Base-by-base conservation (phyloP, 192 early-diverging fungal genomes). In the Entomortierella parvispora region DNA sequence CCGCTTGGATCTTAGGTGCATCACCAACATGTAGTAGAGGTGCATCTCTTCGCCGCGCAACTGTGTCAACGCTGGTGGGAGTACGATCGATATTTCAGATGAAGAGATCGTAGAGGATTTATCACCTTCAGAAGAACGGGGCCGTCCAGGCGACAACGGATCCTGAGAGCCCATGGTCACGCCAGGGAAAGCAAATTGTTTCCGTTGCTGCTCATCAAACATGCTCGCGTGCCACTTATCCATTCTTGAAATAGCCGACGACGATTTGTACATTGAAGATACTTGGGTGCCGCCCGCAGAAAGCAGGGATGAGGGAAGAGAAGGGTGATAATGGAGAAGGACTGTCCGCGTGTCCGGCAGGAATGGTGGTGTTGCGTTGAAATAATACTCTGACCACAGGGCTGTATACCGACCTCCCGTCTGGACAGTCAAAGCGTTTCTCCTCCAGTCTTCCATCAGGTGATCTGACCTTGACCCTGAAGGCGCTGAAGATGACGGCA, bases 361-460 rank as follows among this genome's bases (percentile, higher is more conserved):
- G 53, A 33, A 77, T 17, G 20, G 18, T 0, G 65, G 59, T 0
- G 66, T 63, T 0, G 61, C 44, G 15, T 77, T 68, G 29, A 83
- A 77, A 50, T 83, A 80, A 47, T 80, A 83, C 53, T 83, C 77
- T 6, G 67, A 20, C 81, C 81, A 83, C 5, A 83, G 47, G 25
- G 77, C 45, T 20, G 63, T 71, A 10, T 68, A 54, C 20, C 81
- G 63, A 1, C 77, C 81, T 3, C 65, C 78, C 20, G 77, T 83
- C 23, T 80, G 68, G 2, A 77, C 58, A 10, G 34, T 26, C 34
- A 83, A 52, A 14, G 76, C 77, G 1, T 54, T 34, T 14, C 75
- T 53, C 14, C 68, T 69, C 81, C 81, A 82, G 46, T 44, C 17
- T 17, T 25, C 25, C 29, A 14, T 14, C 64, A 26, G 28, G 29